phyloP scores from a whole-genome alignment of 208 protist genomes.

The Crithidia thermophila region DNA sequence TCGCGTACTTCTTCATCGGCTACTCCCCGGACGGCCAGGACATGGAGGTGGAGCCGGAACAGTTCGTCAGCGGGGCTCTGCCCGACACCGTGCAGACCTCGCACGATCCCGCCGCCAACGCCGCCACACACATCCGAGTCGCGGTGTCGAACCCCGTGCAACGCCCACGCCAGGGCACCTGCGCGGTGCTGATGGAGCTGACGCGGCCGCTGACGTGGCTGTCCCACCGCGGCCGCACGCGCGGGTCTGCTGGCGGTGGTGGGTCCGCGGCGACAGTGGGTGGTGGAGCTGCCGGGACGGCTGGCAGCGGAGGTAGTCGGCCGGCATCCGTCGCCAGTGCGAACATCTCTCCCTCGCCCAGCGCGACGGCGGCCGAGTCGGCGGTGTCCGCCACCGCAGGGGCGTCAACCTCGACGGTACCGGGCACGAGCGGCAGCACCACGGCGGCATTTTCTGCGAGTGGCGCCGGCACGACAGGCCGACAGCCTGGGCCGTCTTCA shows the following conservation, averaged over 20 bases:
- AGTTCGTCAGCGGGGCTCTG: not conserved
- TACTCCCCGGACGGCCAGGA: slow-evolving; percentile 8
- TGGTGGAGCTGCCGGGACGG: not conserved
- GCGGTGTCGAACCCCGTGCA: slow-evolving; percentile 28
- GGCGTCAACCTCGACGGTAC: too few species aligned
- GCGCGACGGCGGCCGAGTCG: too few species aligned
- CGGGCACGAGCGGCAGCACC: too few species aligned
- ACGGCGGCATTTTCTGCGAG: too few species aligned
- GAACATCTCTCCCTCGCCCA: too few species aligned
- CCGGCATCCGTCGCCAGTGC: too few species aligned
- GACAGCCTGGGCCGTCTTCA: too few species aligned
- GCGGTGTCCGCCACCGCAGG: too few species aligned
- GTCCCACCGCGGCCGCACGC: slow-evolving; percentile 16
- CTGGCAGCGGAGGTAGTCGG: too few species aligned
- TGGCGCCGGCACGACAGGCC: too few species aligned
- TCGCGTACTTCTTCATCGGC: slow-evolving; percentile 24
- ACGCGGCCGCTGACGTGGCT: slow-evolving; percentile 30
- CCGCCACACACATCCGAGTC: slow-evolving; percentile 8
- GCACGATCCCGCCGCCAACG: not conserved
- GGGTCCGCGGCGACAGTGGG: not conserved
- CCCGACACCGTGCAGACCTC: not conserved
- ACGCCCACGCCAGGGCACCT: slow-evolving; percentile 32
- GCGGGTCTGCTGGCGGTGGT: not conserved
- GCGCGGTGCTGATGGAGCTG: slow-evolving; percentile 29
- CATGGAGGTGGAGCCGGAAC: slow-evolving; percentile 9